A percentile compares a stretch with the other conserved stretches of the same genome.
phyloP scores from a whole-genome alignment of 106 monocot species.

The Xerophyta viscosa region DNA sequence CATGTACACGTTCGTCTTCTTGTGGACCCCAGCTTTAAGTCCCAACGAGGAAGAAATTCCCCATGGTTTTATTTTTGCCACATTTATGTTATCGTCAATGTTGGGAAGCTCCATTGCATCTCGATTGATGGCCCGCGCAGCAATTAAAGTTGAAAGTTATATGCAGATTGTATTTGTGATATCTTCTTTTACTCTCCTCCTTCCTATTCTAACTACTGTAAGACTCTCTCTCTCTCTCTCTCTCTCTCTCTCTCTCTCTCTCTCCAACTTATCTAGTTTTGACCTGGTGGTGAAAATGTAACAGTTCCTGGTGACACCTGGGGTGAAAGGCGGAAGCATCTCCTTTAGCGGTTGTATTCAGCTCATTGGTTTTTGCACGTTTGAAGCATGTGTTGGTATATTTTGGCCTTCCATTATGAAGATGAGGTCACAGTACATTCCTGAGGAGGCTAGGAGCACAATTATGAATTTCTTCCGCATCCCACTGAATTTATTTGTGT shows the following conservation, averaged over 20 bases:
- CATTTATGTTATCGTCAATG: constrained; percentile 98
- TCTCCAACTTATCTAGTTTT: background rate
- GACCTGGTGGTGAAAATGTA: constrained; percentile 3
- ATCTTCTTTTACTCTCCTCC: constrained; percentile 69
- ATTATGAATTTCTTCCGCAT: constrained; percentile 99
- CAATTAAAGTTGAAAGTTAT: constrained; percentile 85
- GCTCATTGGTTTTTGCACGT: constrained; percentile 85
- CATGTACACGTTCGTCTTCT: constrained; percentile 96
- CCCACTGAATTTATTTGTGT: constrained; percentile 94
- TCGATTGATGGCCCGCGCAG: constrained; percentile 55
- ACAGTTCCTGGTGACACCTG: constrained; percentile 54
- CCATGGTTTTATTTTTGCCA: constrained; percentile 96
- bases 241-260: background rate
- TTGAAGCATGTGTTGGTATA: constrained; percentile 89
- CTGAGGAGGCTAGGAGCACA: constrained; percentile 97
- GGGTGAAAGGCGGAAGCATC: constrained; percentile 53
- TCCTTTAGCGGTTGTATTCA: constrained; percentile 69
- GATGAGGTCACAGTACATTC: constrained; percentile 98
- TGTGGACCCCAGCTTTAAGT: constrained; percentile 97
- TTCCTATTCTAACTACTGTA: constrained; percentile 78
- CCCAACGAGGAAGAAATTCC: constrained; percentile 96
- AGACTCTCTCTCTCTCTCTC: too few species aligned
- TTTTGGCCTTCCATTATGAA: constrained; percentile 99
- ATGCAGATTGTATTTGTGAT: constrained; percentile 88
- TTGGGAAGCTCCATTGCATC: constrained; percentile 95